Conservation (phyloP, 345 rosid species). For the Sonneratia alba region DNA sequence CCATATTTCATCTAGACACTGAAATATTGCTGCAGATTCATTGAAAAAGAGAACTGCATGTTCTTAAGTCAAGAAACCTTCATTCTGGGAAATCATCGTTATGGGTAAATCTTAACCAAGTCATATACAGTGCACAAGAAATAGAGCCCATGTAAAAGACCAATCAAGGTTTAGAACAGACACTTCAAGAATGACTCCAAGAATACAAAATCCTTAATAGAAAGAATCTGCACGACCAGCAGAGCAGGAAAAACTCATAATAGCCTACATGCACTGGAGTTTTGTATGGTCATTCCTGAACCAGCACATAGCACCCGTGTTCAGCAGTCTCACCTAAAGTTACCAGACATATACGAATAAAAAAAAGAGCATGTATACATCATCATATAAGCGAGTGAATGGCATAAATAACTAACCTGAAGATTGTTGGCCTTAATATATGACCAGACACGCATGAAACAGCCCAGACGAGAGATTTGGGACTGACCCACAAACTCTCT, state of each 20-base stretch:
- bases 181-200: background rate
- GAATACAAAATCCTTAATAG: background rate
- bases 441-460: constrained; percentile 85
- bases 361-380: background rate
- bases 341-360: background rate
- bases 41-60: too few relatives aligned
- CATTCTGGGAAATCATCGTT: too few relatives aligned
- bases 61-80: too few relatives aligned
- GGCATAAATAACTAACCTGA: constrained; percentile 35
- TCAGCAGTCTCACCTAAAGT: background rate
- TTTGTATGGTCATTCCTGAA: too few relatives aligned
- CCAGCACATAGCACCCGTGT: background rate
- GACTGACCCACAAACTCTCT: constrained; percentile 89
- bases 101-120: too few relatives aligned
- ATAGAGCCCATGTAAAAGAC: background rate
- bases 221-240: background rate
- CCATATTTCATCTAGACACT: background rate
- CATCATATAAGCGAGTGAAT: background rate
- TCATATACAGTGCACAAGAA: too few relatives aligned
- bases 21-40: too few relatives aligned
- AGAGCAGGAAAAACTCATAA: background rate
- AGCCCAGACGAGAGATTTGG: constrained; percentile 78
- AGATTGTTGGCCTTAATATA: constrained; percentile 83
- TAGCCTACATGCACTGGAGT: background rate
- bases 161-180: background rate